Conservation (phyloP, 2,329 filamentous ascomycete species). For the Alternaria ethzedia region DNA sequence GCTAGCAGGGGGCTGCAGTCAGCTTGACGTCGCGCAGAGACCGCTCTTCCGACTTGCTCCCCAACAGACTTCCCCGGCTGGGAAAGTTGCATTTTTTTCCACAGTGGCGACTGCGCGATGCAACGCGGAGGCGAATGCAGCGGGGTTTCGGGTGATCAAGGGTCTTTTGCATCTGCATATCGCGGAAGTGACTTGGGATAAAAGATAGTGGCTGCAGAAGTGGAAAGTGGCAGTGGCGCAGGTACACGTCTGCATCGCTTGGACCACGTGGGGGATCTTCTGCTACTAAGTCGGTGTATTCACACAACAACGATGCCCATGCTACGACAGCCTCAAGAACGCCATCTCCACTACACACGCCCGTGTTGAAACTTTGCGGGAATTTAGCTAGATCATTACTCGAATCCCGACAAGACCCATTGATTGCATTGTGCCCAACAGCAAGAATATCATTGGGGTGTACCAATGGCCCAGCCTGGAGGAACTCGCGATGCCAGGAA, state of each 20-base stretch:
- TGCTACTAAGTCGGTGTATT: slow-evolving; percentile 2
- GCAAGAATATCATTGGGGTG: neutral
- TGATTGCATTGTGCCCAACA: neutral
- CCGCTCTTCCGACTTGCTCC: slow-evolving; percentile 19
- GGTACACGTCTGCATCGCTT: slow-evolving; percentile 9
- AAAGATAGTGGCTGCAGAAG: neutral
- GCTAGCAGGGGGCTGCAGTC: slow-evolving; percentile 24
- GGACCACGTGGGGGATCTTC: slow-evolving; percentile 23
- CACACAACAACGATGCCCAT: slow-evolving; percentile 7
- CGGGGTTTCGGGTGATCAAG: neutral
- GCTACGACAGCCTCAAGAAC: neutral
- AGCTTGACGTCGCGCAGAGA: slow-evolving; percentile 19
- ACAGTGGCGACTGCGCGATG: slow-evolving; percentile 24
- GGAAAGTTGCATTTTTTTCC: slow-evolving; percentile 10
- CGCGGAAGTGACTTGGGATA: neutral
- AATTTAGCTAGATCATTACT: neutral
- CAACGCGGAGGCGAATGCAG: slow-evolving; percentile 2
- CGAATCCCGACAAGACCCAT: neutral
- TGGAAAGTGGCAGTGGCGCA: slow-evolving; percentile 2
- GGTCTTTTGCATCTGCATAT: neutral
- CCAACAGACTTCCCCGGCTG: slow-evolving; percentile 30
- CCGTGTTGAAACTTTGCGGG: neutral
- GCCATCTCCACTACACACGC: neutral
- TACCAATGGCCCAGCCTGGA: neutral
- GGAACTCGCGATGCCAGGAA: neutral